Base-by-base conservation (phyloP, 805 yeast species). In the Ogataea angusta region DNA sequence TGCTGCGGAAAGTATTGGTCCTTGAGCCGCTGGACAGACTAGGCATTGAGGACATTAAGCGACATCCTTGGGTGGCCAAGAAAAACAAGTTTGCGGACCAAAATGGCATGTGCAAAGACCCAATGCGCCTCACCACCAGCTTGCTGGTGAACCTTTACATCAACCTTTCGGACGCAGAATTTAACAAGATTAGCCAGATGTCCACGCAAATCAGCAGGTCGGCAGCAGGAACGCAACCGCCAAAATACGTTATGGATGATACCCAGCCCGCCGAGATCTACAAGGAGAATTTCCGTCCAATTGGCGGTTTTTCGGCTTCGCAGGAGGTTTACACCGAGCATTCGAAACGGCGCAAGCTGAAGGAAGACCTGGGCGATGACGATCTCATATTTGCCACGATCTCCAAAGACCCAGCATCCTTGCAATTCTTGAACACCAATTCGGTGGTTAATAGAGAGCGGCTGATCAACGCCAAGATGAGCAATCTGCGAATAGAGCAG, bases 41-140 rank as follows among this genome's bases (percentile, higher is more conserved):
- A 4, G 48, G 67, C 0, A 42, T 78, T 34, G 60, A 59, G 0
- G 63, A 56, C n/a, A 59, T 80, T 3, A 59, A 68, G 36, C 52
- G 57, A 6, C 84, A 80, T 50, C 74, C 74, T 4, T 82, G 88
- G 88, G 70, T 75, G 29, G 59, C 65, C 10, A 59, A 68, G 35
- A 57, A 62, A 7, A 72, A 75, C 47, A 53, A 62, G 4, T 67
- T 77, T 30, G 64, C 75, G 10, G 66, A 70, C 31, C 31, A 43
- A 3, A 63, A 68, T 27, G 84, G 81, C 0, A 51, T 70, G 43
- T 80, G 86, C 51, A 67, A 62, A 16, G 76, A 81, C 49, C 75
- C 86, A 2, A 48, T 67, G 6, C 54, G 64, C 13, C 59, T 82
- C 22, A 77, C 83, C 1, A 66, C 75, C 3, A 68, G 68, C 39